phyloP scores from a whole-genome alignment of 257 asterid species.

The Gynochthodes officinalis region DNA sequence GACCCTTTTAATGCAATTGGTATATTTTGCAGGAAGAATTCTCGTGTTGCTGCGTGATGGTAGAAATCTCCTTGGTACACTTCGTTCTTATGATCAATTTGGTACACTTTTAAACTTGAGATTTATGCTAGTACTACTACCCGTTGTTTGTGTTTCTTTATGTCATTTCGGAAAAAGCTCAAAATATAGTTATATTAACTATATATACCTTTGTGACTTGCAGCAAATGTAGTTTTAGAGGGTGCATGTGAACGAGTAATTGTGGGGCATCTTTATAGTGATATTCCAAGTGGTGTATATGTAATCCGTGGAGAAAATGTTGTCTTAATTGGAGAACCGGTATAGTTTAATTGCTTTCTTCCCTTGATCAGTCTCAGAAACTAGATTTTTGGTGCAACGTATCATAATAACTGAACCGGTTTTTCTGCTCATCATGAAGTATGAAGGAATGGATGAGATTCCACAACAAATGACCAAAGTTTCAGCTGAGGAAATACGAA shows the following conservation, averaged over 20 bases:
- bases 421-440: conserved; percentile 7
- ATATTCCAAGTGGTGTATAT: conserved; percentile 26
- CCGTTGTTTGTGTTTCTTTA: not conserved
- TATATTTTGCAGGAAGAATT: too few relatives aligned
- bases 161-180: not conserved
- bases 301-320: conserved; percentile 36
- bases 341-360: not conserved
- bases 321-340: conserved; percentile 34
- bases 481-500: conserved; percentile 23
- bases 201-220: not conserved
- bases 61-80: conserved; percentile 23
- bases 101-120: conserved; percentile 8
- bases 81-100: conserved; percentile 31
- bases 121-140: not conserved
- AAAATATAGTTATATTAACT: not conserved
- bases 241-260: conserved; percentile 26
- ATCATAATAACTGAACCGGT: not conserved
- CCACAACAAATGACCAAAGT: conserved; percentile 21
- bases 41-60: conserved; percentile 23
- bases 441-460: conserved; percentile 11
- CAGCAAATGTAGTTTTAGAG: conserved; percentile 38
- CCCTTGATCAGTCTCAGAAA: not conserved
- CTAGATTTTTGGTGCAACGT: not conserved
- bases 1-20: too few relatives aligned
- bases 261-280: conserved; percentile 23